Percentiles rank a stretch among this genome's conserved stretches.
phyloP scores from a whole-genome alignment of 345 rosid genomes.

The Brassica carinata region DNA sequence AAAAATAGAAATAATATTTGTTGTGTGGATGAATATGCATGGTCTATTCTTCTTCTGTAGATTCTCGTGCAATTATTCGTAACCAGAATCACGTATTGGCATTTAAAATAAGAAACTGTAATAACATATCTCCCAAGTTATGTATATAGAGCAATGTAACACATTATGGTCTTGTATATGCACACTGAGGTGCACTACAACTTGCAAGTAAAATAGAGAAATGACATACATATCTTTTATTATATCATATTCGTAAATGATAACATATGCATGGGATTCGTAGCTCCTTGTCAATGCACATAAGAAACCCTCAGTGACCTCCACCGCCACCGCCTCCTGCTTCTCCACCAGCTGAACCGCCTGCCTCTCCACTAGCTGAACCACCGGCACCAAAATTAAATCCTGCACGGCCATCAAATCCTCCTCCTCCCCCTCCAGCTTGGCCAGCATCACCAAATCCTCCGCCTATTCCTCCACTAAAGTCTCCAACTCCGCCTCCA shows the following conservation, averaged over 20 bases:
- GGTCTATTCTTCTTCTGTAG: not conserved
- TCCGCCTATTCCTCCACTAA: slow-evolving; percentile 33
- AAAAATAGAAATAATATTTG: not conserved
- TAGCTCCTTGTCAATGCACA: slow-evolving; percentile 9
- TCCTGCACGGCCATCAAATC: not conserved
- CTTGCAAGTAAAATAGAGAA: not conserved
- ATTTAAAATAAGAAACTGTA: not conserved
- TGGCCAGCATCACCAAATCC: slow-evolving; percentile 15
- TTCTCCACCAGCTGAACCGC: not conserved
- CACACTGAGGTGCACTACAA: too few species aligned
- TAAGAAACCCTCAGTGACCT: slow-evolving; percentile 20
- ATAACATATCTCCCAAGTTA: not conserved
- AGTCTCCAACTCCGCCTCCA: slow-evolving; percentile 34
- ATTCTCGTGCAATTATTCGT: not conserved
- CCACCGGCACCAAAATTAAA: not conserved
- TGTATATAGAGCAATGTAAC: not conserved
- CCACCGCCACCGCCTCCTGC: not conserved
- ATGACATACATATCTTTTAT: slow-evolving; percentile 6
- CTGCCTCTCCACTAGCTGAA: not conserved
- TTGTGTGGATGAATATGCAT: not conserved
- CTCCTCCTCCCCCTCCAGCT: slow-evolving; percentile 14
- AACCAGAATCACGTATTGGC: not conserved
- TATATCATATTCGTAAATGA: not conserved
- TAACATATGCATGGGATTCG: slow-evolving; percentile 10
- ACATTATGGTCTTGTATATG: not conserved